These are phyloP conservation scores for Fusarium algeriense DNA, from an alignment of 2,329 filamentous ascomycete genomes.

Conservation along the genomic window DNA sequence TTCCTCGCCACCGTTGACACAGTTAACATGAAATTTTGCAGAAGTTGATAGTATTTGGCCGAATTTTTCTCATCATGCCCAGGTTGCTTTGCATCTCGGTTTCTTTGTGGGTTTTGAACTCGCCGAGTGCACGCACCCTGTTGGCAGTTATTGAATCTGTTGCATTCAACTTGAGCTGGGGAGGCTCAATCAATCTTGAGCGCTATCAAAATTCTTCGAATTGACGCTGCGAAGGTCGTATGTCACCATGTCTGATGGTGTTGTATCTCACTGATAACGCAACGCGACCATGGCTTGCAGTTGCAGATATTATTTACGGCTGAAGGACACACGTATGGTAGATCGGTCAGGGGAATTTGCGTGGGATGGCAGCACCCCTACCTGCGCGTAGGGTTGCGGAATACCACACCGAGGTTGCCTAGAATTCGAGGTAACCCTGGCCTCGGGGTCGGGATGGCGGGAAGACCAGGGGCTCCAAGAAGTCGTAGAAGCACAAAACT, in stretches of 20 bases:
- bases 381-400: conserved; percentile 37
- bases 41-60: background rate
- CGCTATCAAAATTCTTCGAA: background rate
- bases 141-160: background rate
- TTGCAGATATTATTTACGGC: conserved; percentile 20
- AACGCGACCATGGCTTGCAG: conserved; percentile 25
- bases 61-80: conserved; percentile 6
- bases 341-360: conserved; percentile 42
- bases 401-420: conserved; percentile 38
- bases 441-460: conserved; percentile 30
- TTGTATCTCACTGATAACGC: conserved; percentile 19
- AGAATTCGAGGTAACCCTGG: conserved; percentile 30
- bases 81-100: conserved; percentile 12
- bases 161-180: background rate
- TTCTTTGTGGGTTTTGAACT: conserved; percentile 25
- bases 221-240: conserved; percentile 12
- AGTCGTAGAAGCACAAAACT: conserved; percentile 8
- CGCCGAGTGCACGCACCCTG: conserved; percentile 4
- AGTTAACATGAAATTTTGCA: background rate
- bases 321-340: conserved; percentile 20
- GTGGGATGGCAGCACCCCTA: conserved; percentile 38
- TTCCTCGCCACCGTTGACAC: conserved; percentile 22
- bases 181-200: background rate
- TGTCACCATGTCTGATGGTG: background rate
- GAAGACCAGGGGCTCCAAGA: conserved; percentile 8